A percentile compares a stretch with the other conserved stretches of the same genome.
phyloP scores from a whole-genome alignment of 805 yeast genomes.

The Kluyveromyces siamensis region DNA sequence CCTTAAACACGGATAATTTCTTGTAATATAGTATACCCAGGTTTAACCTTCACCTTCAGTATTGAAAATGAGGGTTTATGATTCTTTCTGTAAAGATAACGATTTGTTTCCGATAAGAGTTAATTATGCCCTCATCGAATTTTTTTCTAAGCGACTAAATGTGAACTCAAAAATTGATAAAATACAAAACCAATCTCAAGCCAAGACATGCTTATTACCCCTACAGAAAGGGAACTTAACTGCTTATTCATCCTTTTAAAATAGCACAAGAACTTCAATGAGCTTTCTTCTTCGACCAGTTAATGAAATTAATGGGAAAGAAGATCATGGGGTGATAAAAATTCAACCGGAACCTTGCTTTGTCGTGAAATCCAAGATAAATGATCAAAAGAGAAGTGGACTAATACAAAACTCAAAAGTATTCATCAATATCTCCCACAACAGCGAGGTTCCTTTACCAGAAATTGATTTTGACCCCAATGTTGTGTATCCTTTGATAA shows the following conservation, averaged over 20 bases:
- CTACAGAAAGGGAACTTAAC: too few species aligned
- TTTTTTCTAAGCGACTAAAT: too few species aligned
- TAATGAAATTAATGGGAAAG: slow-evolving; percentile 2
- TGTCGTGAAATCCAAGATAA: slow-evolving; percentile 58
- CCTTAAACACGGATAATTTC: not conserved
- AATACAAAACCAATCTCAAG: too few species aligned
- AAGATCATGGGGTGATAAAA: slow-evolving; percentile 10
- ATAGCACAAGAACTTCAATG: slow-evolving; percentile 4
- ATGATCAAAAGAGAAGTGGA: slow-evolving; percentile 5
- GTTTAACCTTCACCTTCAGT: not conserved
- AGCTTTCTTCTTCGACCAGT: slow-evolving; percentile 11
- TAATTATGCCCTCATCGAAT: not conserved
- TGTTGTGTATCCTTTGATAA: slow-evolving; percentile 50
- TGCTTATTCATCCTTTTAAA: too few species aligned
- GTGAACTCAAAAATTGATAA: too few species aligned
- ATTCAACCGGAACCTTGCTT: slow-evolving; percentile 57
- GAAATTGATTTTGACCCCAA: slow-evolving; percentile 43
- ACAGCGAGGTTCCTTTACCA: slow-evolving; percentile 58
- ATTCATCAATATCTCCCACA: slow-evolving; percentile 71
- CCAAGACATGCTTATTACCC: too few species aligned
- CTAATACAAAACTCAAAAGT: slow-evolving; percentile 42
- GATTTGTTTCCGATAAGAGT: not conserved
- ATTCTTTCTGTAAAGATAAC: not conserved
- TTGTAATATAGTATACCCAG: not conserved
- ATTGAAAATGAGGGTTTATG: not conserved